phyloP scores from a whole-genome alignment of 148 eudicot species.

The Camellia sinensis region DNA sequence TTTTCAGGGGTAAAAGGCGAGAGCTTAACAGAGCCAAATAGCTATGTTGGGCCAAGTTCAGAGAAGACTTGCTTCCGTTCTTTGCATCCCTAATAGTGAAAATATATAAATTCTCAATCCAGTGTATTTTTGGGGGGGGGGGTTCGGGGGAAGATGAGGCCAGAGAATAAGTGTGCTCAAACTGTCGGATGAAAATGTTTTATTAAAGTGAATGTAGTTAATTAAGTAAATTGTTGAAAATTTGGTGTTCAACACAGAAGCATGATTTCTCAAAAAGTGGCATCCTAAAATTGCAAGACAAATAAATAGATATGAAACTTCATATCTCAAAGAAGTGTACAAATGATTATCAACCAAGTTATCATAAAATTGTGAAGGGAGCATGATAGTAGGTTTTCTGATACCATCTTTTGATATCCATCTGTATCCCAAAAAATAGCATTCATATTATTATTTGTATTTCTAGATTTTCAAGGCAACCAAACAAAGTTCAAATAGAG shows the following conservation, averaged over 20 bases:
- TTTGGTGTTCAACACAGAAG: background rate
- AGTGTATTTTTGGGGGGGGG: background rate
- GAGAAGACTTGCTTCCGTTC: too few relatives aligned
- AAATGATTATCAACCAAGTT: too few relatives aligned
- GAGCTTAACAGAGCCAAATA: background rate
- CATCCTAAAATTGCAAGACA: background rate
- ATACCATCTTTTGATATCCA: background rate
- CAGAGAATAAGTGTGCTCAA: background rate
- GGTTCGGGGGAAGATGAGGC: background rate
- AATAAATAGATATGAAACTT: background rate
- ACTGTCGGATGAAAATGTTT: background rate
- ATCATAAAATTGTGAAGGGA: too few relatives aligned
- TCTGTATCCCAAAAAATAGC: background rate
- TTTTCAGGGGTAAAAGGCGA: background rate
- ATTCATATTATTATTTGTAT: background rate
- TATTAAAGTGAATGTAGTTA: background rate
- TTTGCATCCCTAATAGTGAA: background rate
- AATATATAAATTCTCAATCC: background rate
- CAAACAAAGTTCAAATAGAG: background rate
- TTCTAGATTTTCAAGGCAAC: background rate
- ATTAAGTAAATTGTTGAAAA: background rate
- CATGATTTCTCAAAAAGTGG: background rate
- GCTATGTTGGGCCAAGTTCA: too few relatives aligned
- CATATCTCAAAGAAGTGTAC: background rate
- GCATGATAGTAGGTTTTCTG: background rate